Evolutionary conservation across 495 filamentous ascomycete genomes (phyloP).

Genomic region (Neurospora intermedia): DNA sequence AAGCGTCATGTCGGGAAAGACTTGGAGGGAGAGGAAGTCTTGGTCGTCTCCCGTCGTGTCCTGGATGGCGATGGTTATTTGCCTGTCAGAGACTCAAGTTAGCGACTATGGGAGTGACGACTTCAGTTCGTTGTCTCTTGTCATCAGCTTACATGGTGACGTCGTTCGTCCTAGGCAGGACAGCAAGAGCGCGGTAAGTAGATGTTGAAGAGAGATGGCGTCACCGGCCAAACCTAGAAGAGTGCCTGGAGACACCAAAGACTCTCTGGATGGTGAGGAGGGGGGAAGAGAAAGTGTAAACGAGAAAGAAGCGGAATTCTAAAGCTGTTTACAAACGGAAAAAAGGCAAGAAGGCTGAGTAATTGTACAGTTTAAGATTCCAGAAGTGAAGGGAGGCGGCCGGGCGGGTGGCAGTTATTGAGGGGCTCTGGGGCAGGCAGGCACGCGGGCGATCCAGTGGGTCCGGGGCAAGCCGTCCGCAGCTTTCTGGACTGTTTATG

Average conservation of each 20-base stretch:
- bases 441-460: neutral
- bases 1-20: conserved; percentile 74
- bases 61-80: conserved; percentile 80
- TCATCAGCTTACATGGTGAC: neutral
- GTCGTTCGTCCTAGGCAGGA: neutral
- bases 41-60: conserved; percentile 53
- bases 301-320: neutral
- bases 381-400: neutral
- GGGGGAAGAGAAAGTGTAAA: neutral
- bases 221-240: neutral
- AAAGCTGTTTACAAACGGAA: neutral
- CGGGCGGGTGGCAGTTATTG: neutral
- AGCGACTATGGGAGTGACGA: neutral
- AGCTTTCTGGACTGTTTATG: neutral
- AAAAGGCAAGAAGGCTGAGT: neutral
- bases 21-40: conserved; percentile 75
- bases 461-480: neutral
- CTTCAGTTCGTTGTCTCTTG: neutral
- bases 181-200: neutral
- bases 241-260: neutral
- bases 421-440: neutral
- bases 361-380: neutral
- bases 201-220: neutral
- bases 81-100: conserved; percentile 35
- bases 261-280: neutral